These are phyloP conservation scores for Fagopyrum esculentum DNA, from an alignment of 148 eudicot genomes.

Conservation along the genomic window DNA sequence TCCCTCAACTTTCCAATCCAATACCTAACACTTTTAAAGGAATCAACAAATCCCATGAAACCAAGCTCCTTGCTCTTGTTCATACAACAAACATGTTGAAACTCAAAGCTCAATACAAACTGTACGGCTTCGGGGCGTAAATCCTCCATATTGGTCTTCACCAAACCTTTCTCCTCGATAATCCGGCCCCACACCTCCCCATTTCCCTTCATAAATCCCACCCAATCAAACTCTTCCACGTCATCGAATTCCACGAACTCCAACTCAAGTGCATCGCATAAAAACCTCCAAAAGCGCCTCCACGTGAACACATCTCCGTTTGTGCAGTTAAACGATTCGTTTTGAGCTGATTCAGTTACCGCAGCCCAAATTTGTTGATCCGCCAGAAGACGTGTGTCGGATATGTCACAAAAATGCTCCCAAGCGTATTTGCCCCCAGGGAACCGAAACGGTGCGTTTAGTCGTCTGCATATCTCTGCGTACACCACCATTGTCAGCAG, in stretches of 20 bases:
- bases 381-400: conserved; percentile 36
- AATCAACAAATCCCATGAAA: conserved; percentile 32
- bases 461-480: conserved; percentile 36
- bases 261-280: conserved; percentile 30
- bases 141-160: conserved; percentile 29
- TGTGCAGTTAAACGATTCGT: conserved; percentile 41
- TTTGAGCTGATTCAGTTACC: conserved; percentile 14
- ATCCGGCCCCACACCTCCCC: conserved; percentile 39
- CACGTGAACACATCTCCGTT: conserved; percentile 53
- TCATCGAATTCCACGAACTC: conserved; percentile 16
- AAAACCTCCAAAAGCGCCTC: conserved; percentile 39
- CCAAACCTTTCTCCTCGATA: conserved; percentile 28
- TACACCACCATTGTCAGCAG: conserved; percentile 29
- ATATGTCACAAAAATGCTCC: conserved; percentile 32
- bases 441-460: conserved; percentile 24
- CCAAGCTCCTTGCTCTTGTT: conserved; percentile 46
- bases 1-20: conserved; percentile 30
- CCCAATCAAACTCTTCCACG: conserved; percentile 22
- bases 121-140: conserved; percentile 19
- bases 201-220: conserved; percentile 34
- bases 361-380: conserved; percentile 54
- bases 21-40: conserved; percentile 18
- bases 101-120: conserved; percentile 9
- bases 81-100: conserved; percentile 32
- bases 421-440: conserved; percentile 30